Base-by-base conservation (phyloP, 108 stramenopile genomes). In the Discostella pseudostelligera region DNA sequence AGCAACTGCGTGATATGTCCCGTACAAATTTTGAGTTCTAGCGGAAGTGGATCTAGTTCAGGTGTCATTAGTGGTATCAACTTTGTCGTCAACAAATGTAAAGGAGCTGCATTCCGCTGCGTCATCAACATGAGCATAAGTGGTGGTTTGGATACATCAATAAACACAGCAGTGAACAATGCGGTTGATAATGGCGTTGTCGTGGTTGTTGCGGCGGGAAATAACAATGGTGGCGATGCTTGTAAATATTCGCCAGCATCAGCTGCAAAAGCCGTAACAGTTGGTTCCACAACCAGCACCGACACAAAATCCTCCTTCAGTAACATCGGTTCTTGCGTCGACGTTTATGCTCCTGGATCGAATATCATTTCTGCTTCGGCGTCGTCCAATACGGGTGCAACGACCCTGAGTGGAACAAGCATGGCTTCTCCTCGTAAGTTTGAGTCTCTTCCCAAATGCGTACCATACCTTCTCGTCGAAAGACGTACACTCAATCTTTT, bases 201-300 rank as follows among this genome's bases (percentile, higher is more conserved):
- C n/a, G 50, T 51, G 26, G 50, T 28, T 14, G 50, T 51, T 20
- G 50, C 50, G 21, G 50, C 50, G 8, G 50, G 50, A 51, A 51
- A 51, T 9, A 1, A 51, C 26, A 1, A 13, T 25, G 24, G 26
- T 14, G 24, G 14, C 4, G 9, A 51, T 51, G 50, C 50, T 26
- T 51, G 50, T 12, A 51, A 25, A 14, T 51, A 51, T 51, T 51
- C 50, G 5, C 50, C 50, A 12, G 21, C 50, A 14, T 51, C 50
- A 9, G 50, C 11, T 10, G 12, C 50, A 3, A 12, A 24, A 29
- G 50, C 24, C 24, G 8, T 49, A 0, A 49, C 49, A 21, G 49
- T 49, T 22, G 49, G 49, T 5, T 49, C 49, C 19, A 49, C 49
- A 22, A 24, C 21, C 7, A 49, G 49, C 21, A 25, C 20, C 22